Evolutionary conservation across 2,329 filamentous ascomycete genomes (phyloP), one percentile per base, ranked within the genome.

Genomic region (Arthrobotrys iridis): DNA sequence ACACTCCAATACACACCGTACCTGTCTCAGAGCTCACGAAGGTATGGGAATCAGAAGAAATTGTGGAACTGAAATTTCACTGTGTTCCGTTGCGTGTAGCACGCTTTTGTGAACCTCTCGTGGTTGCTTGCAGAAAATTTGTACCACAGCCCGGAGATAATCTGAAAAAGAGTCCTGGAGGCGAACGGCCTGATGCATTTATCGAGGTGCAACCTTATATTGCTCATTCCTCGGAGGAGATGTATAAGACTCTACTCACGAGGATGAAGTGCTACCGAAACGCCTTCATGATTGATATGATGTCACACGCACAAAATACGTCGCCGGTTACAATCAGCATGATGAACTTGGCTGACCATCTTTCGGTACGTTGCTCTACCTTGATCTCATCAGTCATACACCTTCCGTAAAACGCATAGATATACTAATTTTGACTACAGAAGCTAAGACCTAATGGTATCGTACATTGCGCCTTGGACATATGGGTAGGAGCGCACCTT

Each of bases 371-470:
- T 58, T 65, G 41, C 28, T 40, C 40, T 46, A 52, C 45, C 28
- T 58, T 26, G 11, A 37, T 30, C 20, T 24, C n/a, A 43, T 24
- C 24, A 13, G 48, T 41, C 24, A 30, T 45, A 40, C 11, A 68
- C 65, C 65, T 62, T 70, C 65, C 57, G 22, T n/a, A 33, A 33
- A 33, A 35, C 45, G 55, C 33, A 24, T 62, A 4, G 13, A 33
- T 33, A 40, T 60, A 18, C 65, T 70, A 35, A 70, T 43, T 26
- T 6, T n/a, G 40, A 22, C 11, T 11, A 30, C 48, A 74, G 70
- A 74, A 74, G 60, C 46, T 74, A 67, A 63, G 70, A 10, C 70
- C 70, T 43, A 65, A 74, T 63, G 70, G 70, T 20, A 74, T 74
- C 26, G 55, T 74, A 62, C 70, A 74, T 35, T 67, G 62, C 46